Conservation (phyloP, 1,284 basidiomycete species). For the Ceratobasidium sp. region DNA sequence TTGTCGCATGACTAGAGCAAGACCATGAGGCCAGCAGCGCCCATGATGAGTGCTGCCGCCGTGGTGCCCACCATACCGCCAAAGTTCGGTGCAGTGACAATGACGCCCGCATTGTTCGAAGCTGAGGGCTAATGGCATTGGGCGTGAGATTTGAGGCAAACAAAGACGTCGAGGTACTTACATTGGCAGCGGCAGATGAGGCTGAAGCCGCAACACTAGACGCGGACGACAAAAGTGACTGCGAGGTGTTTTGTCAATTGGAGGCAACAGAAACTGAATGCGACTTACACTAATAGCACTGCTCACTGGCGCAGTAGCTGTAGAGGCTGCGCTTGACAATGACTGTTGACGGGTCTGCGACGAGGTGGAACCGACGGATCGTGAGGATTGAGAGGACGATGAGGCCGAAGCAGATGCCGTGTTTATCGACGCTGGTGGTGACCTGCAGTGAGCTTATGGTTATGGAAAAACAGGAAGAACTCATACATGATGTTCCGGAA, state of each 20-base stretch:
- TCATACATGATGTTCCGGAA: slow-evolving; percentile 8
- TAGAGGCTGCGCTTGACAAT: background rate
- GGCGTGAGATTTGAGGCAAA: background rate
- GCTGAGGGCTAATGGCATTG: slow-evolving; percentile 5
- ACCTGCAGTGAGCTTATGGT: background rate
- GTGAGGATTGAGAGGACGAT: slow-evolving; percentile 14
- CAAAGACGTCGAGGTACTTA: background rate
- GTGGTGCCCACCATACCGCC: slow-evolving; percentile 22
- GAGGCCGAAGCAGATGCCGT: slow-evolving; percentile 17
- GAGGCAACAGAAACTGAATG: background rate
- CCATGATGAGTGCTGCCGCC: slow-evolving; percentile 33
- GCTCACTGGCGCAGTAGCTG: slow-evolving; percentile 26
- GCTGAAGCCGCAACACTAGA: slow-evolving; percentile 23
- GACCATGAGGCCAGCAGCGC: slow-evolving; percentile 34
- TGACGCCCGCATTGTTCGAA: slow-evolving; percentile 17
- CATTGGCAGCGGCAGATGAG: slow-evolving; percentile 29
- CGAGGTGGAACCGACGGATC: background rate
- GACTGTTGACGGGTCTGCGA: background rate
- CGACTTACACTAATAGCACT: slow-evolving; percentile 19
- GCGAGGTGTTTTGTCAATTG: background rate
- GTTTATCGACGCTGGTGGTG: slow-evolving; percentile 25
- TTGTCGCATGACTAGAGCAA: slow-evolving; percentile 17
- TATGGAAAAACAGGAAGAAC: background rate
- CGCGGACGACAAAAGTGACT: slow-evolving; percentile 26
- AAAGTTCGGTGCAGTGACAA: slow-evolving; percentile 25